Evolutionary conservation across 805 yeast species (phyloP), one percentile per base, ranked within the genome.

Genomic region (Saccharomycopsis guyanensis): DNA sequence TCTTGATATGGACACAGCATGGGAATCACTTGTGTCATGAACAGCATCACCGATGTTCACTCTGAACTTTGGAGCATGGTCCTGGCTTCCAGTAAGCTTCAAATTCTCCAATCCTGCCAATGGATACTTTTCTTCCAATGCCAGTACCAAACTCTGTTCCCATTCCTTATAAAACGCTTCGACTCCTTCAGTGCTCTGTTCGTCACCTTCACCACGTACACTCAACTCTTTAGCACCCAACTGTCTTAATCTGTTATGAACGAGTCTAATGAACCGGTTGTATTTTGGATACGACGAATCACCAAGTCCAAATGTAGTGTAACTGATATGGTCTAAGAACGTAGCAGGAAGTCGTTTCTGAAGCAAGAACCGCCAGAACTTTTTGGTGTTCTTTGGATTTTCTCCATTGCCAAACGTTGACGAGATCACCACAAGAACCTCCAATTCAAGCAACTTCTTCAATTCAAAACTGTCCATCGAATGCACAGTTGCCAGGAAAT

Each of bases 401-500:
- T 84, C 96, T 23, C 98, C 98, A 62, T 91, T 97, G 5, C 98
- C 97, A 1, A 95, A 83, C 0, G 98, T 91, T 1, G 96, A 80
- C 59, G 94, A 84, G 2, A 91, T 60, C 0, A 82, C 69, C 19
- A 80, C 67, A 43, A 77, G 66, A 24, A 64, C 62, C 4, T 65
- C 56, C 13, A 78, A 71, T 3, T 76, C 69, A 3, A 75, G 65
- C 42, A 86, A 64, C 46, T 69, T 69, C 53, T 70, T 72, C 38
- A 81, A 61, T 48, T 79, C 75, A 57, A 76, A 77, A 38, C 77
- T 80, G 54, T 84, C 85, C 51, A 86, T 59, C 0, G 82, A 60
- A 7, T 70, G 63, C 3, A 82, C 64, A 1, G 52, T 63, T 13
- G 80, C 75, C 40, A 57, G 63, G 54, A 76, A 71, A 54, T 75